phyloP scores from a whole-genome alignment of 352 stramenopile species.

The Bremia lactucae region DNA sequence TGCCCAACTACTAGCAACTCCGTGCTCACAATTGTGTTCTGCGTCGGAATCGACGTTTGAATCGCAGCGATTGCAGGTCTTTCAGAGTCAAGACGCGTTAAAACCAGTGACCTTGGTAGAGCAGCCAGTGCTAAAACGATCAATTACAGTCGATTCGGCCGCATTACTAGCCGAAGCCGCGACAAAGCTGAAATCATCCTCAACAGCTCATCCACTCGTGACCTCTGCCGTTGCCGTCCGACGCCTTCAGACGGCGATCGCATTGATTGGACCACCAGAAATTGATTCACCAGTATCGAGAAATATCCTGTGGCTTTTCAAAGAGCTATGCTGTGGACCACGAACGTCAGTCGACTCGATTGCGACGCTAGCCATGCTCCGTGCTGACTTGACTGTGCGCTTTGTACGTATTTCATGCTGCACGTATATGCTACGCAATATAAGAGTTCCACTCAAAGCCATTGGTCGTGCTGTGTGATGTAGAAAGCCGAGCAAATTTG shows the following conservation, averaged over 20 bases:
- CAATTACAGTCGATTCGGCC: conserved; percentile 19
- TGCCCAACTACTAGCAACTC: conserved; percentile 16
- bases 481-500: conserved; percentile 76
- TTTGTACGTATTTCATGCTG: conserved; percentile 46
- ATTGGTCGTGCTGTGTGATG: too few species aligned
- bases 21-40: conserved; percentile 32
- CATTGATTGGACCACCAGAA: conserved; percentile 28
- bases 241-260: conserved; percentile 23
- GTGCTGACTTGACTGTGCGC: conserved; percentile 59
- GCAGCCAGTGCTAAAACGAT: conserved; percentile 17
- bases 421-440: too few species aligned
- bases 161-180: conserved; percentile 17
- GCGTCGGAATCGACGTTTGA: conserved; percentile 46
- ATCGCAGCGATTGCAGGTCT: conserved; percentile 31
- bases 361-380: conserved; percentile 70
- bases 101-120: too few species aligned
- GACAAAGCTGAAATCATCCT: conserved; percentile 5
- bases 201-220: conserved; percentile 12
- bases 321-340: conserved; percentile 35
- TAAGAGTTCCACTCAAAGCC: too few species aligned
- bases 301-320: conserved; percentile 43
- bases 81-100: conserved; percentile 12
- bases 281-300: conserved; percentile 21
- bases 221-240: conserved; percentile 21
- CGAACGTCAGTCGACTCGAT: conserved; percentile 44